Percentiles rank a stretch among this genome's conserved stretches.
Evolutionary conservation across 1,139 yeast genomes (phyloP).

Genomic region (Suhomyces guaymorum): DNA sequence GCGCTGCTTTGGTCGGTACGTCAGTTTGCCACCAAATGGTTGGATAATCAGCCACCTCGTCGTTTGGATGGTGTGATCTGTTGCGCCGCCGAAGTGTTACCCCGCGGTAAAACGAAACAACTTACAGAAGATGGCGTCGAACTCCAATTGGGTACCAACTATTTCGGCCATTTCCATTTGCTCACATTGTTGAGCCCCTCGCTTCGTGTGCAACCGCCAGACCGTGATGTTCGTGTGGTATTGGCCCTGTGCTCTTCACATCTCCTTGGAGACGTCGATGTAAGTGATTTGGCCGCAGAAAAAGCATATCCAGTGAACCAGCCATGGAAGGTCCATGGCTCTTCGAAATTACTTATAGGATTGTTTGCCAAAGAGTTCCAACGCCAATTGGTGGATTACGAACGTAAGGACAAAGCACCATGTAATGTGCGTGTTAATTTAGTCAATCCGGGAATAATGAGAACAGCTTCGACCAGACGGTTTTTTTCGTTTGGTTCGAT

Average conservation of each 20-base stretch:
- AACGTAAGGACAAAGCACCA: conserved; percentile 67
- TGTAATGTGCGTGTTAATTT: conserved; percentile 69
- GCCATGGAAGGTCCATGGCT: conserved; percentile 81
- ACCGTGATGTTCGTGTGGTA: conserved; percentile 83
- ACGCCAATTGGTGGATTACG: conserved; percentile 53
- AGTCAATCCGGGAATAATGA: conserved; percentile 90
- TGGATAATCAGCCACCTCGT: conserved; percentile 88
- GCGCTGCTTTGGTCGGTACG: conserved; percentile 75
- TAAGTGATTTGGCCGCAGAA: conserved; percentile 68
- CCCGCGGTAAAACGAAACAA: conserved; percentile 61
- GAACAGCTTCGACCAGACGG: conserved; percentile 83
- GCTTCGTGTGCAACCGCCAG: conserved; percentile 86
- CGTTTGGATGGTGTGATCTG: conserved; percentile 86
- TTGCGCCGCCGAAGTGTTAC: conserved; percentile 82
- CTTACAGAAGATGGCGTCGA: conserved; percentile 83
- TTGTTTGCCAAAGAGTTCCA: conserved; percentile 78
- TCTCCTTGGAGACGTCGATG: conserved; percentile 65
- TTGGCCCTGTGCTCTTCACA: conserved; percentile 77
- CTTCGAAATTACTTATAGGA: conserved; percentile 74
- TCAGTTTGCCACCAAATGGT: conserved; percentile 91
- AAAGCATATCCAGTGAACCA: conserved; percentile 56
- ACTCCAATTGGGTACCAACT: conserved; percentile 79
- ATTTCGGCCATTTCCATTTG: conserved; percentile 76
- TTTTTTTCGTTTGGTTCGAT: conserved; percentile 76
- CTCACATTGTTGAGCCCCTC: conserved; percentile 79